Percentiles rank a stretch among this genome's conserved stretches.
Evolutionary conservation across 2,329 filamentous ascomycete genomes (phyloP).

Genomic region (Sphaerulina musiva): DNA sequence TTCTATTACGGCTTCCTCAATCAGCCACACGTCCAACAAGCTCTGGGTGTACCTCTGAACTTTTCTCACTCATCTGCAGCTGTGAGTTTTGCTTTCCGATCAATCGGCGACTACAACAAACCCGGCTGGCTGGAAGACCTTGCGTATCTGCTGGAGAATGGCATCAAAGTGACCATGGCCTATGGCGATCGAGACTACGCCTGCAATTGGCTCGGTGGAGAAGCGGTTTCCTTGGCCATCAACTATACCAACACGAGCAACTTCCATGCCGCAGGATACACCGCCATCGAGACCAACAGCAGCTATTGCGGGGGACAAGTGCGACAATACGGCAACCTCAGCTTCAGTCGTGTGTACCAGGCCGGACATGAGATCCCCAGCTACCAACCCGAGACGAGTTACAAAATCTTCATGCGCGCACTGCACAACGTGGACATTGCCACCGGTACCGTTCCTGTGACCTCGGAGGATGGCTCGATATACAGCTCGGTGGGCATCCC

Average conservation of each 20-base stretch:
- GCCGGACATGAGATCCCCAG: slow-evolving; percentile 26
- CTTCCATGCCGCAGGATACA: slow-evolving; percentile 28
- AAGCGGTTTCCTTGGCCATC: slow-evolving; percentile 22
- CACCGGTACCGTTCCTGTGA: slow-evolving; percentile 39
- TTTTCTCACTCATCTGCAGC: slow-evolving; percentile 31
- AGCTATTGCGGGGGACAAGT: slow-evolving; percentile 29
- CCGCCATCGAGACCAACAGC: slow-evolving; percentile 23
- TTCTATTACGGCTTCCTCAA: slow-evolving; percentile 41
- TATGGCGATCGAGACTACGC: slow-evolving; percentile 27
- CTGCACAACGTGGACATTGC: slow-evolving; percentile 49
- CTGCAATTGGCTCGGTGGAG: slow-evolving; percentile 27
- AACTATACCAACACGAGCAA: slow-evolving; percentile 20
- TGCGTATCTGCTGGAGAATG: slow-evolving; percentile 21
- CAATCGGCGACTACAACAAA: slow-evolving; percentile 19
- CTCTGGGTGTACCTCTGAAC: slow-evolving; percentile 45
- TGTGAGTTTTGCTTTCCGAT: slow-evolving; percentile 6
- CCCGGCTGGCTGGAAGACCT: slow-evolving; percentile 21
- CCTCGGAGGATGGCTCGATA: not conserved
- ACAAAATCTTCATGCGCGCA: slow-evolving; percentile 49
- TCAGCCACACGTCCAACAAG: slow-evolving; percentile 37
- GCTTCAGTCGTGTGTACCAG: slow-evolving; percentile 32
- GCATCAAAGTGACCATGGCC: slow-evolving; percentile 23
- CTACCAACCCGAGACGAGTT: slow-evolving; percentile 52
- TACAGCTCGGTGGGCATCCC: not conserved
- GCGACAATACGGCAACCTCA: slow-evolving; percentile 31